Conservation (phyloP, 129 eudicot species). For the Sambucus nigra region DNA sequence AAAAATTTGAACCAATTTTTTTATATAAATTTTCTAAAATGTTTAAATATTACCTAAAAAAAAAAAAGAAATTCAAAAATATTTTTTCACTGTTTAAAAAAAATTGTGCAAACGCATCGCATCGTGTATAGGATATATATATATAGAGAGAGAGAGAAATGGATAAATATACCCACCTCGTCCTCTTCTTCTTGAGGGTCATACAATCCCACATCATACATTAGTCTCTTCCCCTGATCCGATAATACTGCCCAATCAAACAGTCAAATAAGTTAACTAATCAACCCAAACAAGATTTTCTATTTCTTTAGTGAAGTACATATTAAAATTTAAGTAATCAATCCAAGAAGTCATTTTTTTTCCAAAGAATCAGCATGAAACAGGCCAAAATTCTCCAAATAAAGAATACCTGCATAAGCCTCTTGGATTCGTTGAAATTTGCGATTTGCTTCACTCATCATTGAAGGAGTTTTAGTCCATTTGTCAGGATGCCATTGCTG, state of each 20-base stretch:
- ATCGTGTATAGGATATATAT: too few relatives aligned
- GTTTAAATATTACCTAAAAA: too few relatives aligned
- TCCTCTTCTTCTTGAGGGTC: constrained; percentile 61
- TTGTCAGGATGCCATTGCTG: constrained; percentile 99
- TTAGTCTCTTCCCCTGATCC: constrained; percentile 47
- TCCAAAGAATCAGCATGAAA: neutral
- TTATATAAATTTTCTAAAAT: too few relatives aligned
- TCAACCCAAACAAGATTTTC: too few relatives aligned
- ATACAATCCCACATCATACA: constrained; percentile 74
- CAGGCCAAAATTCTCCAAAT: neutral
- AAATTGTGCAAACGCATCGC: too few relatives aligned
- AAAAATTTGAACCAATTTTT: too few relatives aligned
- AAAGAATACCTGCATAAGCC: constrained; percentile 69
- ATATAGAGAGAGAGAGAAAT: neutral
- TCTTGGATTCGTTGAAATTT: constrained; percentile 88
- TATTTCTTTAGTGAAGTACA: too few relatives aligned
- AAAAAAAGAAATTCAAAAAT: too few relatives aligned
- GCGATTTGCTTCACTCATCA: constrained; percentile 54
- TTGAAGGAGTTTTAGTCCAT: constrained; percentile 44
- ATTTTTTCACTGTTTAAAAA: too few relatives aligned
- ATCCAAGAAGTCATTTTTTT: neutral
- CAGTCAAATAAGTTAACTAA: neutral
- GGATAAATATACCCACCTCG: constrained; percentile 41
- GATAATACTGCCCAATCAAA: constrained; percentile 57
- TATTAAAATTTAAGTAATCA: neutral